phyloP scores from a whole-genome alignment of 768 basidiomycete species.

The Panaeolus cyanescens region DNA sequence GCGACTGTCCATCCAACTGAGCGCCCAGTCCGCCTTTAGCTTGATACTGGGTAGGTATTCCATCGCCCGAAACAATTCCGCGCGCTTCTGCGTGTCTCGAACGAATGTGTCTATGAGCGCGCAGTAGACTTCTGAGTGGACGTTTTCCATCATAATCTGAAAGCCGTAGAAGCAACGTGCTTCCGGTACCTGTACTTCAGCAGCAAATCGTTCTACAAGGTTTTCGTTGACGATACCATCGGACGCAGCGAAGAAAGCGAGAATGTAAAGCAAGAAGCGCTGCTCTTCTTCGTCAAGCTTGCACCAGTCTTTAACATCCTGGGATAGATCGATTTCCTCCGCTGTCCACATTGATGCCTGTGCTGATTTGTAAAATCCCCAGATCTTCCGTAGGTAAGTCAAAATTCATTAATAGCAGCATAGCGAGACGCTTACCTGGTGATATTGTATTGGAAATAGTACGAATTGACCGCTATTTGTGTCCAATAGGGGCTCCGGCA shows the following conservation, averaged over 20 bases:
- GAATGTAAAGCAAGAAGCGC: constrained; percentile 89
- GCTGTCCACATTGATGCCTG: too few relatives aligned
- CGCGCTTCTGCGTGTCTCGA: constrained; percentile 74
- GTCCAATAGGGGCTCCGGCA: too few relatives aligned
- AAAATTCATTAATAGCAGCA: too few relatives aligned
- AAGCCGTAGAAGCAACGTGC: constrained; percentile 97
- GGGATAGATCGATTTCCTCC: too few relatives aligned
- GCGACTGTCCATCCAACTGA: constrained; percentile 85
- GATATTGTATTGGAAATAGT: too few relatives aligned
- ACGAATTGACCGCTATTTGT: too few relatives aligned
- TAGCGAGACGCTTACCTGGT: too few relatives aligned
- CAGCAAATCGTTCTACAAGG: constrained; percentile 90
- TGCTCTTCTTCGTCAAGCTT: constrained; percentile 84
- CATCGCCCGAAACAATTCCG: constrained; percentile 87
- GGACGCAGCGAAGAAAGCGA: constrained; percentile 96
- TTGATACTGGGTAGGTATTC: constrained; percentile 92
- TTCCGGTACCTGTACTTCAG: constrained; percentile 90
- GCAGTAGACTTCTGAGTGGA: constrained; percentile 96
- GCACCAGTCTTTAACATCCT: constrained; percentile 89
- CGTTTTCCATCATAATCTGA: constrained; percentile 99
- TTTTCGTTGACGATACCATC: constrained; percentile 98
- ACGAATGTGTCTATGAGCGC: constrained; percentile 96
- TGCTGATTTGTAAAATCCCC: too few relatives aligned
- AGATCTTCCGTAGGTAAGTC: too few relatives aligned
- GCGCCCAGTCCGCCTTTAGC: constrained; percentile 93